Evolutionary conservation across 306 rosid species (phyloP).

Genomic region (Quercus gilva): DNA sequence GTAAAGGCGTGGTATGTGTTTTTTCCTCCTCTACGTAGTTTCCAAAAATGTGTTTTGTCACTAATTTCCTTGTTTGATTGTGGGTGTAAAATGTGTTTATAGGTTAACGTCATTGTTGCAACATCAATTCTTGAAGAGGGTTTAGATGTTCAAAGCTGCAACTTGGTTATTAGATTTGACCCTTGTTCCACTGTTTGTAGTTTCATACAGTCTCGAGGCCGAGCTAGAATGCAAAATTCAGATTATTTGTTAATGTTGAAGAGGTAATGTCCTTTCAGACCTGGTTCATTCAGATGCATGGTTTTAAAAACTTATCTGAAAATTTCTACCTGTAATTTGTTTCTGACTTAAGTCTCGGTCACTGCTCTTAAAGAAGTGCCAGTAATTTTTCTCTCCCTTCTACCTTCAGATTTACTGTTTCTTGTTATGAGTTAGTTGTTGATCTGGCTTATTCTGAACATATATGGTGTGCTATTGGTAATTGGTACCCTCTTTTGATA

Average conservation of each 20-base stretch:
- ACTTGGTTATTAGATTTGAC: slow-evolving; percentile 86
- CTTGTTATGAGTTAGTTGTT: background rate
- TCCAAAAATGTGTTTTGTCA: background rate
- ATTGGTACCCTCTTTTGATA: slow-evolving; percentile 11
- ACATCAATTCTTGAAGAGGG: slow-evolving; percentile 98
- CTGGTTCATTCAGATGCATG: background rate
- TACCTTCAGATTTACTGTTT: background rate
- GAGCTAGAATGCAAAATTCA: slow-evolving; percentile 79
- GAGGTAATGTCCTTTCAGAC: slow-evolving; percentile 35
- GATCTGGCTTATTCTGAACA: background rate
- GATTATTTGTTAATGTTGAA: slow-evolving; percentile 75
- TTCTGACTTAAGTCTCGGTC: background rate
- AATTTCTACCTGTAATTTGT: background rate
- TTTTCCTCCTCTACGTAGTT: background rate
- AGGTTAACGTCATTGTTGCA: slow-evolving; percentile 89
- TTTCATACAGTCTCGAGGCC: slow-evolving; percentile 91
- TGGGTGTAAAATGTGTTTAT: slow-evolving; percentile 20
- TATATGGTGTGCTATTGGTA: background rate
- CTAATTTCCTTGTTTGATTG: slow-evolving; percentile 11
- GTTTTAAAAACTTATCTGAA: background rate
- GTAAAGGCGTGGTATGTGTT: slow-evolving; percentile 61
- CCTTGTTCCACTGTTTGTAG: slow-evolving; percentile 78
- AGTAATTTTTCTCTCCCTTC: background rate
- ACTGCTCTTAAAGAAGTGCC: background rate
- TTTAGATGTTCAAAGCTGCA: slow-evolving; percentile 84